Evolutionary conservation across 192 early-diverging fungal genomes (phyloP), one percentile per base, ranked within the genome.

Genomic region (Chytriomyces sp.): DNA sequence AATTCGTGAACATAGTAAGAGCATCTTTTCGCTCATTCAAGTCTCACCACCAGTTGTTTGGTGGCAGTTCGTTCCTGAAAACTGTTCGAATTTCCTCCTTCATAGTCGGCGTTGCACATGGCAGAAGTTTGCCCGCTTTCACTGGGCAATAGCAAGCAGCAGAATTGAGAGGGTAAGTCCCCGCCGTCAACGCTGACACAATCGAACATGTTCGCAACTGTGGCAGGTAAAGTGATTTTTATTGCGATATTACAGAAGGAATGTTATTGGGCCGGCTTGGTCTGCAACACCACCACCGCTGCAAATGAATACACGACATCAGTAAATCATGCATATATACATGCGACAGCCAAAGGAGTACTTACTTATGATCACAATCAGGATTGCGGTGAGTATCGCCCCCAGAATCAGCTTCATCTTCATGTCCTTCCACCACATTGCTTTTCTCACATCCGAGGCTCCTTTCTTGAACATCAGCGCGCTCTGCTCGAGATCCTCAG

Each of bases 341-440:
- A 50, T 35, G 35, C 35, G 4, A 0, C 35, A 35, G 35, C 35
- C 35, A 3, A 35, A 35, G 35, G 35, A 35, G 35, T 35, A 59
- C 69, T 57, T 45, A 61, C 79, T 90, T 35, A 35, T 35, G 82
- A 96, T 92, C 77, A 97, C 93, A 67, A 94, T 88, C 65, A 92
- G 77, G 71, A 97, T 88, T 47, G 92, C 83, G 47, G 89, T 79
- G 23, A 97, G 80, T 59, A 93, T 86, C 50, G 86, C 80, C 48
- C 82, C 92, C 68, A 98, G 86, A 75, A 97, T 94, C 76, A 97
- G 87, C 86, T 92, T 95, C 90, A 95, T 91, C 85, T 95, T 98
- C 89, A 96, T 92, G 78, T 96, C 93, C 82, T 94, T 94, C 95
- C 94, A 96, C 93, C 94, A 95, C 96, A 97, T 97, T 72, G 91